These are phyloP conservation scores for Jatropha podagrica DNA, from an alignment of 441 rosid species.

Conservation along the genomic window DNA sequence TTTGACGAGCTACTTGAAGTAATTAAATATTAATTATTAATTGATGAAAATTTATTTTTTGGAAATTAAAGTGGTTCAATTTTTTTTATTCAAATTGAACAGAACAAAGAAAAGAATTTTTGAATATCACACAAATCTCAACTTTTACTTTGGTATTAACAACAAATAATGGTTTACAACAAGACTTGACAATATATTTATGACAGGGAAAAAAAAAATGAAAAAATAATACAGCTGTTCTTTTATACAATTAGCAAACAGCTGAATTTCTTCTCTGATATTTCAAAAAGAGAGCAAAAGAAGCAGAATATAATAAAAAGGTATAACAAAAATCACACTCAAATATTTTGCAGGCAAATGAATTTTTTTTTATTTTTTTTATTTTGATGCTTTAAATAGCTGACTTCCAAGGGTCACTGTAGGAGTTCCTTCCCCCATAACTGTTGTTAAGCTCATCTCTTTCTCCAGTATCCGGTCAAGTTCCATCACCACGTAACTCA, in stretches of 20 bases:
- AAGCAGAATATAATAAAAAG: neutral
- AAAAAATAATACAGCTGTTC: conserved; percentile 59
- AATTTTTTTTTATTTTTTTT: conserved; percentile 8
- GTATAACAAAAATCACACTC: conserved; percentile 37
- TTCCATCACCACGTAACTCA: conserved; percentile 47
- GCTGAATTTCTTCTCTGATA: conserved; percentile 52
- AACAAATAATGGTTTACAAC: conserved; percentile 39
- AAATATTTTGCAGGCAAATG: conserved; percentile 21
- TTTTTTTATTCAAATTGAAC: too few relatives aligned
- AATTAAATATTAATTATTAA: too few relatives aligned
- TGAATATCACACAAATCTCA: conserved; percentile 32
- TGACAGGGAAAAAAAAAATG: conserved; percentile 31
- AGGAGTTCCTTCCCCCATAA: conserved; percentile 52
- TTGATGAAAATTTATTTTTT: too few relatives aligned
- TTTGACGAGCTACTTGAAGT: too few relatives aligned
- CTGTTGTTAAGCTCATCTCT: conserved; percentile 53
- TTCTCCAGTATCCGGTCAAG: conserved; percentile 53
- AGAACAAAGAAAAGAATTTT: neutral
- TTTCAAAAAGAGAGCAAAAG: conserved; percentile 13
- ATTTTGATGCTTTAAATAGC: conserved; percentile 37
- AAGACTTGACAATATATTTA: conserved; percentile 29
- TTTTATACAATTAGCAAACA: conserved; percentile 85
- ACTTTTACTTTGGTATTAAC: conserved; percentile 35
- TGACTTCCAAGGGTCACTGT: conserved; percentile 59
- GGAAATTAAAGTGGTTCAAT: too few relatives aligned